A percentile compares a stretch with the other conserved stretches of the same genome.
These are phyloP conservation scores for Kluyveromyces wickerhamii DNA, from an alignment of 805 yeast genomes.

Conservation along the genomic window DNA sequence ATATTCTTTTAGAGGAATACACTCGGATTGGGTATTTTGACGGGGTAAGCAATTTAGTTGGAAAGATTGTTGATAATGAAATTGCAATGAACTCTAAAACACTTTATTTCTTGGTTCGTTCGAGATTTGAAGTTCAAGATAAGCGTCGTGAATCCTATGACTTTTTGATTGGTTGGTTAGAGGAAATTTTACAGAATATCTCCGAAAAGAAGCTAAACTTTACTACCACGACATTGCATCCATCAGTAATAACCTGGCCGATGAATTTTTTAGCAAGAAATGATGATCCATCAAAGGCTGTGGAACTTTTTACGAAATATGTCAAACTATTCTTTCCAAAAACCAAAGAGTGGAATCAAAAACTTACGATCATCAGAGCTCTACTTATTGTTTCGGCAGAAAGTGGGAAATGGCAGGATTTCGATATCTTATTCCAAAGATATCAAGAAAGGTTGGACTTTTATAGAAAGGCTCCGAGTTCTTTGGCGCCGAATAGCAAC, in stretches of 20 bases:
- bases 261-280: constrained; percentile 25
- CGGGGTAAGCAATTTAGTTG: constrained; percentile 23
- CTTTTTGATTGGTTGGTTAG: constrained; percentile 25
- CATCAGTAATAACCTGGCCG: constrained; percentile 32
- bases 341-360: constrained; percentile 20
- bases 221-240: constrained; percentile 23
- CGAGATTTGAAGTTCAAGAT: constrained; percentile 26
- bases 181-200: constrained; percentile 24
- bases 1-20: constrained; percentile 26
- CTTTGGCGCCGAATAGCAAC: constrained; percentile 17
- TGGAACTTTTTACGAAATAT: constrained; percentile 28
- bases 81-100: constrained; percentile 22
- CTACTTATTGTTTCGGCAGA: constrained; percentile 25
- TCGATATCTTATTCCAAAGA: constrained; percentile 18
- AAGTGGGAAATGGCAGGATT: constrained; percentile 28
- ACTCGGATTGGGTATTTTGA: constrained; percentile 21
- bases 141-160: constrained; percentile 22
- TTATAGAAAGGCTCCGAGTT: constrained; percentile 16
- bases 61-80: constrained; percentile 20
- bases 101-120: constrained; percentile 24
- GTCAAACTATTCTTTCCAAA: constrained; percentile 22
- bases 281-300: constrained; percentile 28
- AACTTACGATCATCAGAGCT: constrained; percentile 27
- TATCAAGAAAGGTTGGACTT: constrained; percentile 14
- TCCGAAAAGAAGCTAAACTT: constrained; percentile 17